phyloP scores from a whole-genome alignment of 2,329 filamentous ascomycete genomes.

The Fusarium sambucinum region DNA sequence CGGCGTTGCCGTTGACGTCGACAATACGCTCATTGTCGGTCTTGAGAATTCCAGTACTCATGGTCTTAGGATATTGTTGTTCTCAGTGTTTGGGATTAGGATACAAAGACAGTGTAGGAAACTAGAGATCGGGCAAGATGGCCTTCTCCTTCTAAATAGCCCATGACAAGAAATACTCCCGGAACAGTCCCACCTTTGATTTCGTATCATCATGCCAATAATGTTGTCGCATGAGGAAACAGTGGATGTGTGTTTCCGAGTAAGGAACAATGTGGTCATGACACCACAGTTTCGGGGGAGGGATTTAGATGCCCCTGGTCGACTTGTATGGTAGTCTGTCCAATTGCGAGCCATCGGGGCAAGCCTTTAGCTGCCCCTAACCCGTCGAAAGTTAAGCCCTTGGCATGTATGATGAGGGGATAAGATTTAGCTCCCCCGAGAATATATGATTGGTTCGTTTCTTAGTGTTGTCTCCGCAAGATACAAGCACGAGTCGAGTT shows the following conservation, averaged over 20 bases:
- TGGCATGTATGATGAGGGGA: background rate
- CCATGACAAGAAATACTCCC: accelerated
- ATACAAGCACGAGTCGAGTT: background rate
- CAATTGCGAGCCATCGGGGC: background rate
- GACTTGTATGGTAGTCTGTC: too few species aligned
- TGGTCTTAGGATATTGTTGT: background rate
- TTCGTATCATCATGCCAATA: constrained; percentile 9
- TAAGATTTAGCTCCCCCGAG: constrained; percentile 44
- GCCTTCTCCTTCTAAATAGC: constrained; percentile 3
- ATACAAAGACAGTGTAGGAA: background rate
- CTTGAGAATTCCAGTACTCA: constrained; percentile 42
- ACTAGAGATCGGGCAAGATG: background rate
- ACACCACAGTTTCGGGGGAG: constrained; percentile 1
- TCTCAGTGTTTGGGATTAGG: too few species aligned
- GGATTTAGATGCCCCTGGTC: constrained; percentile 9
- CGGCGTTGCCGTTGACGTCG: constrained; percentile 56
- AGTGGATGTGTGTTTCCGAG: background rate
- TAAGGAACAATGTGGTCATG: background rate
- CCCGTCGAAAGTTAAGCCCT: background rate
- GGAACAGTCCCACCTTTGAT: accelerated
- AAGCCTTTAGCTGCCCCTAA: constrained; percentile 4
- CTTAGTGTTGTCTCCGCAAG: accelerated
- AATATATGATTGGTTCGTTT: constrained; percentile 14
- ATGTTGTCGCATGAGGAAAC: background rate
- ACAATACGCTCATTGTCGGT: constrained; percentile 54